Evolutionary conservation across 2,329 filamentous ascomycete genomes (phyloP), one percentile per base, ranked within the genome.

Genomic region (Trichothecium roseum): DNA sequence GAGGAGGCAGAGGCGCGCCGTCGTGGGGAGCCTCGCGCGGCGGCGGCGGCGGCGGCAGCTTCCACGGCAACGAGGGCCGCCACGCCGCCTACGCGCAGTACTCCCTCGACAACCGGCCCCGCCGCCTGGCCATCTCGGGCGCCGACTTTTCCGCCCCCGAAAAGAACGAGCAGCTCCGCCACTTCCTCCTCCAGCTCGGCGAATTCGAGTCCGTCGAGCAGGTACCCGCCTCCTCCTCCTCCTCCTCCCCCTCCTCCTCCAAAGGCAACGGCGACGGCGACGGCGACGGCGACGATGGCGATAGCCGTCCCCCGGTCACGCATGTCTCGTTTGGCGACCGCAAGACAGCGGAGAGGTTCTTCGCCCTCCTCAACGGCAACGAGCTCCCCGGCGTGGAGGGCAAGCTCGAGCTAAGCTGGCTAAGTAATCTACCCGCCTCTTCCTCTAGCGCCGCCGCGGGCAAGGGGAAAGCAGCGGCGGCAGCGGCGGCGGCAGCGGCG

Each of bases 21-120:
- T n/a, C n/a, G n/a, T n/a, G n/a, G n/a, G n/a, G n/a, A n/a, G n/a
- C n/a, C n/a, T n/a, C n/a, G n/a, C n/a, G n/a, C 20, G 20, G 6
- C 20, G 10, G 6, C 20, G 10, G 20, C 6, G 46, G 48, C 2
- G 56, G 64, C 30, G 62, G 62, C 8, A 53, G 59, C 15, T 56
- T 57, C 33, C 50, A 60, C 36, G 55, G 66, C 33, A 63, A 48
- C 40, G 61, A 63, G 30, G 67, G 68, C 22, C 62, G 68, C 41
- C 68, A 70, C 32, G 67, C 69, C 3, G 69, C 68, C 1, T 78
- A 77, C 45, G 73, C 68, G 4, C 67, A 69, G 22, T 81, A 79
- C 45, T 79, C 80, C 14, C 65, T 91, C 16, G 84, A 91, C 49
- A 87, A 88, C 52, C 68, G 84, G 30, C 79, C 84, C 0, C 81